These are phyloP conservation scores for Xerocomus nothofagi DNA, from an alignment of 1,284 basidiomycete species.

Conservation along the genomic window DNA sequence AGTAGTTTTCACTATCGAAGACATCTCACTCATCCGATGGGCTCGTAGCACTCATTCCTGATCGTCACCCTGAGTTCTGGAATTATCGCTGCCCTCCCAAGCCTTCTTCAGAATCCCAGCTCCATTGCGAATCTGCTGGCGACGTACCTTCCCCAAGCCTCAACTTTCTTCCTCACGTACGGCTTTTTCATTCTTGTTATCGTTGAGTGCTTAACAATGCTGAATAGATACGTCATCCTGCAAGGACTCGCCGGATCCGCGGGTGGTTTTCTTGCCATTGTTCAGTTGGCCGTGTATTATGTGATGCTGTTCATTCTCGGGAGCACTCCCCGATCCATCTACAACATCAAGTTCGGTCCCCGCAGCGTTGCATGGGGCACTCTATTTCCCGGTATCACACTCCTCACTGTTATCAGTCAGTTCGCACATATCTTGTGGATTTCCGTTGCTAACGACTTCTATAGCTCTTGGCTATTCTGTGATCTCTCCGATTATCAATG, in stretches of 20 bases:
- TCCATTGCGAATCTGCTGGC: conserved; percentile 71
- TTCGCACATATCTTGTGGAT: conserved; percentile 12
- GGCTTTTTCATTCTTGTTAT: conserved; percentile 29
- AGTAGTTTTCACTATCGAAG: conserved; percentile 33
- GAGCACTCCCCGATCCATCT: conserved; percentile 87
- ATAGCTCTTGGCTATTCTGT: conserved; percentile 79
- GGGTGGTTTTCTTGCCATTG: conserved; percentile 78
- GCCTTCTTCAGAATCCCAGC: conserved; percentile 61
- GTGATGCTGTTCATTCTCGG: conserved; percentile 84
- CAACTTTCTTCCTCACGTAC: conserved; percentile 93
- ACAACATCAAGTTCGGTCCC: conserved; percentile 72
- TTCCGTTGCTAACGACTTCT: conserved; percentile 10
- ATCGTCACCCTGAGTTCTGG: conserved; percentile 84
- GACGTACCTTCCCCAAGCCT: conserved; percentile 76
- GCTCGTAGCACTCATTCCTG: conserved; percentile 78
- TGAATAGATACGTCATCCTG: conserved; percentile 57
- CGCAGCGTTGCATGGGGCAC: conserved; percentile 82
- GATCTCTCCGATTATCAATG: conserved; percentile 94
- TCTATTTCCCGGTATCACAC: conserved; percentile 73
- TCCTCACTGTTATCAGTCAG: conserved; percentile 78
- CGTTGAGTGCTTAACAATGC: not conserved
- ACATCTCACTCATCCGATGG: not conserved
- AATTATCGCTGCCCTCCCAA: conserved; percentile 67
- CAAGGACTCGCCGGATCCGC: conserved; percentile 78
- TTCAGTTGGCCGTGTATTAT: conserved; percentile 78